Evolutionary conservation across 495 filamentous ascomycete species (phyloP).

Genomic region (Bathelium albidoporum): DNA sequence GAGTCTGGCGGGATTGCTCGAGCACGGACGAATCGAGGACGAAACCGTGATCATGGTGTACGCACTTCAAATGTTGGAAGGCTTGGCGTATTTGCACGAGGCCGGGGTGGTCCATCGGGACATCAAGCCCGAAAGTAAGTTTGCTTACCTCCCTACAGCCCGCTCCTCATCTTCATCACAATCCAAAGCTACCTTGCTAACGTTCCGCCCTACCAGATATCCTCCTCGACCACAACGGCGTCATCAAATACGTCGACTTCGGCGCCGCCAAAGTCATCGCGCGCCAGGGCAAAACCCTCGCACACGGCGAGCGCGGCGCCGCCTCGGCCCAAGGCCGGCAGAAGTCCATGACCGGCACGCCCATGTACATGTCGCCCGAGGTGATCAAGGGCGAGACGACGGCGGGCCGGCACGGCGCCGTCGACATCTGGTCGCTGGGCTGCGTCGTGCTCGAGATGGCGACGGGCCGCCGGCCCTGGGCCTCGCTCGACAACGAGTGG

Average conservation of each 20-base stretch:
- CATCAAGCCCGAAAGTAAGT: constrained; percentile 94
- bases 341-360: constrained; percentile 91
- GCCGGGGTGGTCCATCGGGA: constrained; percentile 85
- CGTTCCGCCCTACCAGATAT: constrained; percentile 52
- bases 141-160: background rate
- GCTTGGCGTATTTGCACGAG: constrained; percentile 89
- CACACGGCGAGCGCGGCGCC: constrained; percentile 43
- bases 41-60: constrained; percentile 98
- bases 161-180: background rate
- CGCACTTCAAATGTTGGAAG: constrained; percentile 88
- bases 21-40: constrained; percentile 95
- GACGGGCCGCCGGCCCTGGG: constrained; percentile 90
- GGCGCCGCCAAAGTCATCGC: constrained; percentile 96
- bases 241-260: constrained; percentile 99
- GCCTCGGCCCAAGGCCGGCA: constrained; percentile 39
- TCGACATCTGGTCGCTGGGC: constrained; percentile 94
- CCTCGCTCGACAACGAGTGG: constrained; percentile 97
- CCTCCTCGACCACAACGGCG: constrained; percentile 90
- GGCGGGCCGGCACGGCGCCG: constrained; percentile 65
- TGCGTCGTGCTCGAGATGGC: constrained; percentile 98
- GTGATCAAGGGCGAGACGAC: constrained; percentile 71
- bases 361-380: constrained; percentile 99
- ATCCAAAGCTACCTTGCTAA: background rate
- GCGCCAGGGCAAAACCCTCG: constrained; percentile 79
- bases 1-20: constrained; percentile 78